Conservation (phyloP, 1,284 basidiomycete genomes). For the Ustilago curta region DNA sequence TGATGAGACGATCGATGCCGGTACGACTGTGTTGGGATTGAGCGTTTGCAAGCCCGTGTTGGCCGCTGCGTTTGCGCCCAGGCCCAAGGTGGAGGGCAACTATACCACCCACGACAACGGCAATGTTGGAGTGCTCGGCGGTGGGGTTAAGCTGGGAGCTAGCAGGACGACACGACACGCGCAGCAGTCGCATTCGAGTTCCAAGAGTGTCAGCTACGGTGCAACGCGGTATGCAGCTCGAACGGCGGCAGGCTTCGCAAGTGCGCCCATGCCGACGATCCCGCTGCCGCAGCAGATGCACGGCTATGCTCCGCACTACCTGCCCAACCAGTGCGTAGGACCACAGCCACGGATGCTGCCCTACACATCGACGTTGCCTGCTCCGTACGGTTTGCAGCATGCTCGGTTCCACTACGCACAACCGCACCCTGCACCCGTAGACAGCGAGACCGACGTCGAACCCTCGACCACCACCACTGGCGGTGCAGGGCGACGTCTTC, state of each 20-base stretch:
- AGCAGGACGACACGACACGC: conserved; percentile 12
- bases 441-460: neutral
- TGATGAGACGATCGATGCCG: conserved; percentile 41
- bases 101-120: conserved; percentile 62
- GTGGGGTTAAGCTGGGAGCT: conserved; percentile 57
- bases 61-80: conserved; percentile 2
- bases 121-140: conserved; percentile 62
- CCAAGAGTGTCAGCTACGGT: conserved; percentile 39
- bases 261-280: conserved; percentile 39
- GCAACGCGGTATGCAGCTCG: too few species aligned
- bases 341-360: too few species aligned
- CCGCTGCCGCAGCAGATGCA: conserved; percentile 22
- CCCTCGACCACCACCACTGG: neutral
- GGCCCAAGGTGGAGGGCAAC: conserved; percentile 45
- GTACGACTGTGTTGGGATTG: conserved; percentile 22
- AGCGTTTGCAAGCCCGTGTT: conserved; percentile 15
- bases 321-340: too few species aligned
- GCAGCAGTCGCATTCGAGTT: conserved; percentile 30
- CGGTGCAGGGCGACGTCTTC: conserved; percentile 25
- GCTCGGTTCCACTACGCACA: neutral
- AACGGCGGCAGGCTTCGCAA: conserved; percentile 19
- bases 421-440: neutral
- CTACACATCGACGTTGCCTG: conserved; percentile 16
- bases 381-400: conserved; percentile 19
- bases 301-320: neutral